Base-by-base conservation (phyloP, 2,329 filamentous ascomycete species). In the Fusarium citri region DNA sequence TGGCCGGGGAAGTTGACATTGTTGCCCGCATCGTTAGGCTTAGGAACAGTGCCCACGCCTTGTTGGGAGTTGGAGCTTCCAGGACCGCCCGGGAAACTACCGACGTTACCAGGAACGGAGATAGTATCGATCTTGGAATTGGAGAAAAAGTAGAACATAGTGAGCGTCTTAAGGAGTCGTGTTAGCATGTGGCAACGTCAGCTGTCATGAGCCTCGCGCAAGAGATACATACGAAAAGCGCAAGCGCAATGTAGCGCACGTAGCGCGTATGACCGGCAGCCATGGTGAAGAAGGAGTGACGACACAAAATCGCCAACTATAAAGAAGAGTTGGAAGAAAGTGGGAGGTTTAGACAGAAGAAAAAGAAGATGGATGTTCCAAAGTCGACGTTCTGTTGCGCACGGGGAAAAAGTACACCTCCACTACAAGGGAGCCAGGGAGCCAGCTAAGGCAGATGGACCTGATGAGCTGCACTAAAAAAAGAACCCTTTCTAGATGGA, bases 91-190 rank as follows among this genome's bases (percentile, higher is more conserved):
- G 73, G 71, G 56, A 74, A 75, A 43, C 56, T 72, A 37, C 59
- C 66, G 23, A 62, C 62, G 18, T 56, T 66, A 23, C 61, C 51
- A 42, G 66, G 72, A 53, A 77, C 54, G 46, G 75, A 49, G 12
- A 83, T 79, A 48, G 80, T 79, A 58, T 86, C 80, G 72, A 86
- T 83, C 57, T 79, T 83, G 43, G 85, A 86, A 69, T 84, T 83
- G 59, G 93, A 92, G 77, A 97, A 88, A 82, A 95, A 94, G 83
- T 95, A 96, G 79, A 97, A 87, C 68, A 97, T 84, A 68, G 69
- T 68, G 40, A 70, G 63, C 23, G 60, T 69, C 64, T 53, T 71
- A 55, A 53, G 54, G 62, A 51, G 54, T 37, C 30, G 30, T 41
- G 68, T 66, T 57, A 71, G 72, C 42, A 37, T 34, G 55, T 61